Conservation (phyloP, 805 yeast genomes). For the Blastobotrys mokoenaii region DNA sequence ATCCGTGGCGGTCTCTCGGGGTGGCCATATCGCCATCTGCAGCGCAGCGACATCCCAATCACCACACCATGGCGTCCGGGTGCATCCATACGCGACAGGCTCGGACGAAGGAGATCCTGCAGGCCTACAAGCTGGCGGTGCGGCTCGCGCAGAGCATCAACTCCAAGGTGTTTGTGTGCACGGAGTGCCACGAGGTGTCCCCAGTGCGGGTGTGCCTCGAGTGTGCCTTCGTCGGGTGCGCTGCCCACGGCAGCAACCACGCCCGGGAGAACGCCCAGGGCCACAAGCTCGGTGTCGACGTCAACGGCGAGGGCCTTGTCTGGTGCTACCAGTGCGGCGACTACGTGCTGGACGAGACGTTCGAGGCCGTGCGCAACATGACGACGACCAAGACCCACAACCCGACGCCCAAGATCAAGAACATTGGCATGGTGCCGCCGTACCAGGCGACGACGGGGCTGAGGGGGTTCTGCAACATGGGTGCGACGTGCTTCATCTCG, state of each 20-base stretch:
- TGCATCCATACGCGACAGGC: conserved; percentile 3
- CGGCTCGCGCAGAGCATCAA: conserved; percentile 6
- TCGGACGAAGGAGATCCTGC: conserved; percentile 3
- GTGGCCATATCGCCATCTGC: too few relatives aligned
- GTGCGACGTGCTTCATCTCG: conserved; percentile 96
- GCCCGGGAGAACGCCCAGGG: conserved; percentile 4
- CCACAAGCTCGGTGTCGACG: conserved; percentile 51
- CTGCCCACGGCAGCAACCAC: conserved; percentile 9
- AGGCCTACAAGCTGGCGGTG: conserved; percentile 11
- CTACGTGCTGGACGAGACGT: conserved; percentile 52
- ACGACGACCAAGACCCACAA: not conserved
- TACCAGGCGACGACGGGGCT: conserved; percentile 64
- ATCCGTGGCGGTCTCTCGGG: too few relatives aligned
- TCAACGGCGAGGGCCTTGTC: conserved; percentile 46
- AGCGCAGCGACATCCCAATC: too few relatives aligned
- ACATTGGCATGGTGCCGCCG: conserved; percentile 31
- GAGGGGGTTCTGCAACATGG: conserved; percentile 85
- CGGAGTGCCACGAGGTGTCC: conserved; percentile 5
- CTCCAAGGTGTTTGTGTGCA: conserved; percentile 5
- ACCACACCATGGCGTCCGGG: conserved; percentile 1
- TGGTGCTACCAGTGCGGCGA: conserved; percentile 76
- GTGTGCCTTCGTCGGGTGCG: conserved; percentile 16
- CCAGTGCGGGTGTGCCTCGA: conserved; percentile 13
- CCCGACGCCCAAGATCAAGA: not conserved
- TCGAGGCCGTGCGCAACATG: conserved; percentile 40